Evolutionary conservation across 129 eudicot genomes (phyloP), one percentile per base, ranked within the genome.

Genomic region (Flaveria bidentis): DNA sequence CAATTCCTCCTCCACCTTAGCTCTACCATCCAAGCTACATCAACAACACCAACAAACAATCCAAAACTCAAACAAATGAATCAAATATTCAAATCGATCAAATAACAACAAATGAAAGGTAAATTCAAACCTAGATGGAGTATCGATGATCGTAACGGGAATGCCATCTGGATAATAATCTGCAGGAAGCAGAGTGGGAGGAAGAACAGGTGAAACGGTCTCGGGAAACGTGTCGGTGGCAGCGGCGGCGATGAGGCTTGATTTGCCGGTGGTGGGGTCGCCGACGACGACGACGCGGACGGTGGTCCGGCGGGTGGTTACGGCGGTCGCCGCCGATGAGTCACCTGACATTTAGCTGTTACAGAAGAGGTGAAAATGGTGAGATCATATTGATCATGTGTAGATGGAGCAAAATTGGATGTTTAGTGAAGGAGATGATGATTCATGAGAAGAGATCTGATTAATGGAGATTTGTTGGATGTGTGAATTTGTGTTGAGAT

Each of bases 261-360:
- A 94, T 87, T 94, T 94, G 2, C 99, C 99, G 60, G 97, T 88
- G 82, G 75, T 92, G 0, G 85, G 85, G 76, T 94, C 99, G 56
- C 99, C 99, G 78, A 90, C 86, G 41, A 93, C 98, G 53, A 87
- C 97, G 82, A 93, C 88, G 22, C 97, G 88, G 64, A 91, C 97
- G 75, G 67, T 75, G 58, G 72, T 82, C 77, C 95, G 90, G 76
- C 18, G 75, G 66, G 80, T 50, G 79, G 85, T 57, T 53, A 57
- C n/a, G 71, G 85, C 52, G 14, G 60, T 63, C 57, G 85, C 52
- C 17, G 60, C 53, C 57, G 73, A 39, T 42, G 86, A 82, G 75
- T 76, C 69, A 51, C 86, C 76, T 69, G 88, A 76, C 96, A 89
- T 89, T 83, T 79, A 67, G 68, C 28, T 45, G 45, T 76, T 70